These are phyloP conservation scores for Leccinum boreale DNA, from an alignment of 768 basidiomycete species.

Conservation along the genomic window DNA sequence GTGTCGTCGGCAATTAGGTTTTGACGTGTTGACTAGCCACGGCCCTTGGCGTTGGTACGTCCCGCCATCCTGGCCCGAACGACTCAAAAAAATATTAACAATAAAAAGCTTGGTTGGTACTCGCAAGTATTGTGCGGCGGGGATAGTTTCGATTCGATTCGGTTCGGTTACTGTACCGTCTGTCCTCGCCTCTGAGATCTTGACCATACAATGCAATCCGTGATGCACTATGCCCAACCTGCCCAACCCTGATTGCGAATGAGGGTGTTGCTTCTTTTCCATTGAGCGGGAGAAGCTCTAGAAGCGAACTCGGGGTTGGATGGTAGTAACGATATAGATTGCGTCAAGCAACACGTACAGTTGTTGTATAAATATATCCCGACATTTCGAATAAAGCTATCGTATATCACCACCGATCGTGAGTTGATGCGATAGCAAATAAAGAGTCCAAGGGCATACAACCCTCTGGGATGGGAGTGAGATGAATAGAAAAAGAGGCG, in stretches of 20 bases:
- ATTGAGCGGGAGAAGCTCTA: neutral
- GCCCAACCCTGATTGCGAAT: neutral
- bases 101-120: neutral
- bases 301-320: neutral
- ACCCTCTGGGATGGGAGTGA: neutral
- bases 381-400: constrained; percentile 11
- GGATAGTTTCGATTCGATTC: neutral
- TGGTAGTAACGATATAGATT: constrained; percentile 8
- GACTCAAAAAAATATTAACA: neutral
- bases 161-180: neutral
- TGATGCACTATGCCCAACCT: neutral
- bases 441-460: neutral
- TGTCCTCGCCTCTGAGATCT: neutral
- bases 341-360: constrained; percentile 27
- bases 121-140: neutral
- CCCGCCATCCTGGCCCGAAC: neutral
- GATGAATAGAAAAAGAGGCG: neutral
- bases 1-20: neutral
- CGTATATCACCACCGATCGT: constrained; percentile 19
- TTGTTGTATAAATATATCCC: constrained; percentile 13
- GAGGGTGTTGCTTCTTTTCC: neutral
- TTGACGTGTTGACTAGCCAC: neutral
- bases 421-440: constrained; percentile 1
- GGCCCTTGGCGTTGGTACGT: neutral
- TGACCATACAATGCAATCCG: neutral